Evolutionary conservation across 257 asterid genomes (phyloP), one percentile per base, ranked within the genome.

Genomic region (Salvia rosmarinus): DNA sequence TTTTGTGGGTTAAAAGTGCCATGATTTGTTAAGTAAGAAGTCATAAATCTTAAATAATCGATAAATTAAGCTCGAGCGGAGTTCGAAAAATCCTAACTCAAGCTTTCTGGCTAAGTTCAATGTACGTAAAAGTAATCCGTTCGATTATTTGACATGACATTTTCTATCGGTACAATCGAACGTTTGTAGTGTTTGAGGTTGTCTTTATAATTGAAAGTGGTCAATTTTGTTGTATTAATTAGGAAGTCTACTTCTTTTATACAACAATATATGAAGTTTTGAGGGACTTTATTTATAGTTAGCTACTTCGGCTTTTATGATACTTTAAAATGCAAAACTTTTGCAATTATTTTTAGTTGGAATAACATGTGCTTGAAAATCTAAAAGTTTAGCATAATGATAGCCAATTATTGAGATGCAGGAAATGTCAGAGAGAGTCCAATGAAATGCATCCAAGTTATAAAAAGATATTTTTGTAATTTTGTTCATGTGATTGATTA

Each of bases 21-120:
- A 56, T 14, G 68, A 52, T 61, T 56, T 14, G 25, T 47, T 51
- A 81, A 78, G n/a, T n/a, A n/a, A n/a, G n/a, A n/a, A n/a, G n/a
- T n/a, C 37, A 32, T 32, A 2, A 2, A 4, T 2, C n/a, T n/a
- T 32, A 32, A 32, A 32, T 32, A 32, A 1, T 25, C 30, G 30
- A 32, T 32, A 42, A 42, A 42, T 42, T 42, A 42, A 42, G 4
- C 47, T 42, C 2, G 2, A 2, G 37, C 37, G n/a, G 2, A 9
- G 13, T 3, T 42, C 47, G n/a, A 42, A 5, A 32, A 32, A 32
- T 32, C 2, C 4, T 4, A 2, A 32, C 6, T 4, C 2, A 32
- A 25, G 30, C 37, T 32, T 32, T 32, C 4, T 5, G 37, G 37
- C 6, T 32, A 1, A 3, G 30, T 25, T 46, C 54, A 4, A 47